Evolutionary conservation across 1,139 yeast genomes (phyloP), one percentile per base, ranked within the genome.

Genomic region (Keqinozyma sinolaborantium): DNA sequence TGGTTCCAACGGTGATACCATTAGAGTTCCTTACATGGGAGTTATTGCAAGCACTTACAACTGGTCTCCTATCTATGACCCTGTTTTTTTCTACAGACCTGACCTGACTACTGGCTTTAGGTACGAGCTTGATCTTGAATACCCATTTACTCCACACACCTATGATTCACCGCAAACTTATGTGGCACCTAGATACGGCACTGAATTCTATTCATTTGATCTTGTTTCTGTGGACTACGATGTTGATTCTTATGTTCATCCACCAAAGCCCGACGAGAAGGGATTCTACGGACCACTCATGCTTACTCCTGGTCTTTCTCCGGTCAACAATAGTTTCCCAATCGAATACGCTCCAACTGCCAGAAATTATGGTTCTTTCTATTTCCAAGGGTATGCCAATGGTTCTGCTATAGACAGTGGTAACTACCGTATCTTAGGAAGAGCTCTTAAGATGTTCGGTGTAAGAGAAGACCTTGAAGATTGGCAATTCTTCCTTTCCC

Each of bases 11-110:
- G 39, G 35, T 16, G 49, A 43, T 20, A 19, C 26, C 10, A 25
- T 40, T 20, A 30, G 30, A 11, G 41, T 44, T 26, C 47, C 47
- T 8, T 44, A 44, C 23, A 31, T 40, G 28, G 48, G 47, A 16
- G 34, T 38, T 33, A 35, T 27, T 12, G 21, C 29, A 12, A 23
- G 26, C 16, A 37, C 43, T 11, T 25, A 34, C 15, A 24, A 15
- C 12, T 32, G 39, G 37, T 27, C 26, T 10, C 26, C 32, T 10
- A 14, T 34, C 6, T 23, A 16, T 8, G 35, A 28, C 5, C 3
- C 13, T 6, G 31, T 25, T 13, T 14, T 31, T 16, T 24, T 36
- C 14, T 4, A 29, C 9, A 9, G 24, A 14, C 24, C 23, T 12
- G 28, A 23, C 21, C 21, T 10, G 25, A 26, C 20, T 30, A n/a